Base-by-base conservation (phyloP, 1,139 yeast species). In the Kodamaea derodonti region DNA sequence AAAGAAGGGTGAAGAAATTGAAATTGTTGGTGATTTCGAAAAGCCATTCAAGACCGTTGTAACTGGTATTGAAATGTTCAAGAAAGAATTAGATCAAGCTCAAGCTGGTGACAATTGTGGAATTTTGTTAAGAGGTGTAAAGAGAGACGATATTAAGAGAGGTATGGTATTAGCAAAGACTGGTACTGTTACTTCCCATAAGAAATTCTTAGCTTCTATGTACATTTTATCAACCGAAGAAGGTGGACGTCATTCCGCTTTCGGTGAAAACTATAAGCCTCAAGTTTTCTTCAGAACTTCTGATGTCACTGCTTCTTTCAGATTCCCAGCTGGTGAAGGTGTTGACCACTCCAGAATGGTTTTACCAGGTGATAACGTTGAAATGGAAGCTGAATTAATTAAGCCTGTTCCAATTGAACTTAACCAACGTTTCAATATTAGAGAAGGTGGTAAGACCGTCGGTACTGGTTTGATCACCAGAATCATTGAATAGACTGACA, bases 91-190 rank as follows among this genome's bases (percentile, higher is more conserved):
- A 58, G 97, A 88, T 70, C 78, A 81, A 56, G 97, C 97, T 50
- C 84, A 84, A 80, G 97, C 97, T 56, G 98, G 98, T 75, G 98
- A 92, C 74, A 92, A 94, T 69, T 95, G 96, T 64, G 98, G 98
- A 71, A 80, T 92, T 54, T 75, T 92, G 65, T 78, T 92, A 64
- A 88, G 98, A 78, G 98, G 98, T 78, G 80, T 90, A 62, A 90
- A 88, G 80, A 88, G 97, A 75, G 98, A 92, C 60, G 95, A 92
- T 60, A 75, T 92, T 53, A 77, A 78, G 69, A 87, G 98, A 74
- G 98, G 98, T 72, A 92, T 92, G 97, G 95, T 92, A 52, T 73
- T 90, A 58, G 84, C 95, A 57, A 88, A 88, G 75, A 92, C 96
- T 53, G 90, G 87, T 49, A 72, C 95, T 48, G 86, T 90, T 55